phyloP scores from a whole-genome alignment of 345 rosid species.

The Salix suchowensis region DNA sequence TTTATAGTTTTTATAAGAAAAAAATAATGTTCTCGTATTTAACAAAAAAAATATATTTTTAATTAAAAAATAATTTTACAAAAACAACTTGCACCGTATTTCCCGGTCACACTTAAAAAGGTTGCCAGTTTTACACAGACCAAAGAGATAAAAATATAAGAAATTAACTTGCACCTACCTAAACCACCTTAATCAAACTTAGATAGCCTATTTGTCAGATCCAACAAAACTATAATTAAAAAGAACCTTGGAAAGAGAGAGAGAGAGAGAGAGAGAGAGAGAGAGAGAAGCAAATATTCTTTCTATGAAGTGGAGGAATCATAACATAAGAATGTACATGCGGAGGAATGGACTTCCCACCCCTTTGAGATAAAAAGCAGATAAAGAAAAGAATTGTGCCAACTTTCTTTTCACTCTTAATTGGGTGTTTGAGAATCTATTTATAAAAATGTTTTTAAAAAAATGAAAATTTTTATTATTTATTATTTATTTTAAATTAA shows the following conservation, averaged over 20 bases:
- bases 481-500: too few species aligned
- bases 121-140: background rate
- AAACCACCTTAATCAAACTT: background rate
- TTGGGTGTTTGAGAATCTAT: too few species aligned
- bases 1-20: too few species aligned
- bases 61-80: too few species aligned
- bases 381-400: background rate
- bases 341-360: background rate
- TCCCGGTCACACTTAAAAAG: too few species aligned
- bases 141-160: background rate
- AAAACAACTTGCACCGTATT: too few species aligned
- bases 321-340: background rate
- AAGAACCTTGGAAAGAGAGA: background rate
- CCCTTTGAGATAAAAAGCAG: background rate
- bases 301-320: constrained; percentile 11
- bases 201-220: background rate
- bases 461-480: too few species aligned
- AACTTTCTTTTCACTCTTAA: background rate
- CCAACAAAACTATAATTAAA: background rate
- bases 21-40: too few species aligned
- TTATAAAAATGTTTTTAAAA: too few species aligned
- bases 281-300: too few species aligned
- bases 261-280: too few species aligned
- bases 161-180: background rate
- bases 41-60: too few species aligned